Evolutionary conservation across 805 yeast genomes (phyloP).

Genomic region (Maudiozyma turicensis): DNA sequence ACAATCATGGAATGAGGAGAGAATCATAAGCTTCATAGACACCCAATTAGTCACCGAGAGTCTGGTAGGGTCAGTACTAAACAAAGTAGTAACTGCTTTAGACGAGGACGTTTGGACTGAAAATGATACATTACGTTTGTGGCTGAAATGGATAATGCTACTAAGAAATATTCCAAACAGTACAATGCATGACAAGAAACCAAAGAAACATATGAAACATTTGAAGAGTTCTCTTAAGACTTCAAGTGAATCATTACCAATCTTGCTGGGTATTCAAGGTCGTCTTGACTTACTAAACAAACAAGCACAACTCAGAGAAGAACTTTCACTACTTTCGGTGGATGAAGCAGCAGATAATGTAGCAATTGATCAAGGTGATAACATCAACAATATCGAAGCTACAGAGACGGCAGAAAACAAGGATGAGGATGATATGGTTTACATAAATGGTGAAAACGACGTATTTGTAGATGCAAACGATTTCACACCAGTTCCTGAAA

Average conservation of each 20-base stretch:
- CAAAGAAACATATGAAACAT: conserved; percentile 37
- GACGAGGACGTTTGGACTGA: conserved; percentile 29
- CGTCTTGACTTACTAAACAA: conserved; percentile 66
- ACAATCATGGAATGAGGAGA: conserved; percentile 22
- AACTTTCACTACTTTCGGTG: conserved; percentile 33
- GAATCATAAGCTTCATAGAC: conserved; percentile 27
- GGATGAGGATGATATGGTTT: conserved; percentile 26
- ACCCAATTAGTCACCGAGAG: conserved; percentile 32
- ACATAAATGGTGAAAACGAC: conserved; percentile 38
- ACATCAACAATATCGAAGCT: conserved; percentile 10
- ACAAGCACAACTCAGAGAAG: conserved; percentile 62
- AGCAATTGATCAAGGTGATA: conserved; percentile 17
- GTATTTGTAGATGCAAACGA: conserved; percentile 33
- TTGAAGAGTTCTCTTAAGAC: conserved; percentile 49
- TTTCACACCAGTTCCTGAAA: conserved; percentile 7
- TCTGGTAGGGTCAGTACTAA: conserved; percentile 37
- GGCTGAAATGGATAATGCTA: conserved; percentile 78
- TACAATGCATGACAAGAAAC: conserved; percentile 26
- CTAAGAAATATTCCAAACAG: conserved; percentile 41
- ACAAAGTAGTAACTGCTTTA: conserved; percentile 36
- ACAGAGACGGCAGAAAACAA: conserved; percentile 34
- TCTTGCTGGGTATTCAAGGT: conserved; percentile 75
- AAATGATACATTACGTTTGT: conserved; percentile 31
- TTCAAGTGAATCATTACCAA: conserved; percentile 53
- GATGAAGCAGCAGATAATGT: conserved; percentile 22